Evolutionary conservation across 2,329 filamentous ascomycete species (phyloP).

Genomic region (Talaromyces sp.): DNA sequence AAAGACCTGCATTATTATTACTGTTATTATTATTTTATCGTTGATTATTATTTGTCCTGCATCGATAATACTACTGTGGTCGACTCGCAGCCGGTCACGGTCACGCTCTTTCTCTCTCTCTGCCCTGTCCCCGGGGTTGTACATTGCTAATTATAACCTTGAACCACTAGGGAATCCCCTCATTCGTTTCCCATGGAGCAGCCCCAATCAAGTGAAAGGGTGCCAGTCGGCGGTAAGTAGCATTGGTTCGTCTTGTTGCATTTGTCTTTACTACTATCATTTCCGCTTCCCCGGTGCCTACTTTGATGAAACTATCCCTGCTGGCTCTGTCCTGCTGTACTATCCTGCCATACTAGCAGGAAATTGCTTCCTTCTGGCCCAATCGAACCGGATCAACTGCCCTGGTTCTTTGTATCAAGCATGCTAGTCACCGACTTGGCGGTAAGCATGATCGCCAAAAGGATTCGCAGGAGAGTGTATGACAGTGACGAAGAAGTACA

Average conservation of each 20-base stretch:
- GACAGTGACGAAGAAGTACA: not conserved
- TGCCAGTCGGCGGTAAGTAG: slow-evolving; percentile 1
- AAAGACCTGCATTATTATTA: not conserved
- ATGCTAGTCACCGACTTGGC: not conserved
- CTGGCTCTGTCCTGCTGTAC: slow-evolving; percentile 5
- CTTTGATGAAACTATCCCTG: not conserved
- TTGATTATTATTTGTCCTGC: not conserved
- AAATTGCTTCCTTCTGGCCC: not conserved
- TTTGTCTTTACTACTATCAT: not conserved
- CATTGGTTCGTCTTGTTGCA: not conserved
- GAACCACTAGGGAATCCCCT: not conserved
- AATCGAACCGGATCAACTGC: slow-evolving; percentile 1
- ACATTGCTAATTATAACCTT: slow-evolving; percentile 7
- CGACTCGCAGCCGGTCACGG: not conserved
- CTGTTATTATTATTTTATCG: not conserved
- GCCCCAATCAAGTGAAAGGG: slow-evolving; percentile 9
- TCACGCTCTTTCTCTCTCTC: not conserved
- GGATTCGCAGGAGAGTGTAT: not conserved
- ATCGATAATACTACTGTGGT: not conserved
- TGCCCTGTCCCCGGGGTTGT: not conserved
- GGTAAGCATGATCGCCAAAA: not conserved
- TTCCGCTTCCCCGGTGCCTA: slow-evolving; percentile 3
- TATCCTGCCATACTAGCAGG: slow-evolving; percentile 5
- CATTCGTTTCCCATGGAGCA: slow-evolving; percentile 3
- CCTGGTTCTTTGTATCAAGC: not conserved